Base-by-base conservation (phyloP, 75 land plant genomes). In the Cunninghamia lanceolata region DNA sequence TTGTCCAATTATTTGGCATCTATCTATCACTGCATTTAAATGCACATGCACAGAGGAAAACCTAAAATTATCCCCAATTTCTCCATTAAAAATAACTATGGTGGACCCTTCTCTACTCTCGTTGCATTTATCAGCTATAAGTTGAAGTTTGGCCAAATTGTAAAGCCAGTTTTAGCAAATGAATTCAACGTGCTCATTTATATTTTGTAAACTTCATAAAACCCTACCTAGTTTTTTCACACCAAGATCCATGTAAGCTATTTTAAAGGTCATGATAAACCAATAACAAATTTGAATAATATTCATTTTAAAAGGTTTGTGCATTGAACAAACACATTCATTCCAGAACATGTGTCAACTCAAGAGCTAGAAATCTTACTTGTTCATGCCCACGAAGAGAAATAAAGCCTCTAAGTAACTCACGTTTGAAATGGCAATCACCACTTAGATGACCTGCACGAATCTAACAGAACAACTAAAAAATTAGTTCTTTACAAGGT, bases 361-460 rank as follows among this genome's bases (percentile, higher is more conserved):
- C 9, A 87, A 36, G 50, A 42, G 85, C 14, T 19, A 76, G 21
- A 30, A 88, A 85, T 59, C 93, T 89, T 77, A 95, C 99, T 91
- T 94, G 99, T 85, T 97, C 96, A 84, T 98, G 99, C 84, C 94
- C 95, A 59, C 94, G 86, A 73, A 98, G 42, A 80, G 92, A 93
- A 87, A 93, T 74, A 80, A 85, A 92, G 38, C 99, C 97, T 53
- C 99, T 91, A 71, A 95, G 70, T 68, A 98, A 82, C 90, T 98
- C 99, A 66, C 94, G 94, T 85, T 96, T 98, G 90, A 91, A 98
- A 54, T 95, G 97, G 88, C 99, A 98, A 89, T 98, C 99, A 71
- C 99, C 99, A 90, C 99, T 98, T 52, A 96, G 87, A 92, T 97
- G 96, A 8, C 94, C 97, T 84, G 99, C 99, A 54, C 99, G 93